A percentile compares a stretch with the other conserved stretches of the same genome.
Conservation (phyloP, 306 rosid genomes). For the Gastrolobium villosum region DNA sequence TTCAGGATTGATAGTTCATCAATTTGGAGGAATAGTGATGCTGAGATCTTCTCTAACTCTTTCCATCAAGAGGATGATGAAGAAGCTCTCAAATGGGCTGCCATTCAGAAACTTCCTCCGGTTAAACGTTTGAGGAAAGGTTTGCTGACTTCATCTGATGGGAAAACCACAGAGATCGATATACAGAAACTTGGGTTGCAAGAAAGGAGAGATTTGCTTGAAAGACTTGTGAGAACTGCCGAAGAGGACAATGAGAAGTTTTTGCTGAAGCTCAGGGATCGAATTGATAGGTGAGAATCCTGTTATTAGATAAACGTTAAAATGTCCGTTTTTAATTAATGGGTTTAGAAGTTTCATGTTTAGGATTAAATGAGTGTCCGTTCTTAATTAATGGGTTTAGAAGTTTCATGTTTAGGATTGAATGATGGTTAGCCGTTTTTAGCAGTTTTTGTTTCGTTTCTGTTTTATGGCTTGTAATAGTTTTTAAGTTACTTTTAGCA, state of each 20-base stretch:
- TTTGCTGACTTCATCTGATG: slow-evolving; percentile 55
- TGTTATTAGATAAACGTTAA: too few relatives aligned
- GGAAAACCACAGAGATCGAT: slow-evolving; percentile 71
- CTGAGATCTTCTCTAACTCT: slow-evolving; percentile 54
- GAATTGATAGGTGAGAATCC: slow-evolving; percentile 69
- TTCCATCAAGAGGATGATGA: slow-evolving; percentile 55
- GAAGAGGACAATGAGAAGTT: slow-evolving; percentile 89
- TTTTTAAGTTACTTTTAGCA: too few relatives aligned
- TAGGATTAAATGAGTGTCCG: too few relatives aligned
- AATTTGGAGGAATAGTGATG: slow-evolving; percentile 55
- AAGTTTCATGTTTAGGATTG: too few relatives aligned
- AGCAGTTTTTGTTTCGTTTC: too few relatives aligned
- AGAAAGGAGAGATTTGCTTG: slow-evolving; percentile 70
- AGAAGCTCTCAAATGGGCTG: slow-evolving; percentile 65
- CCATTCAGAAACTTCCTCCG: slow-evolving; percentile 59
- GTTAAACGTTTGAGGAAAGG: slow-evolving; percentile 59
- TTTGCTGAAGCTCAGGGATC: slow-evolving; percentile 73
- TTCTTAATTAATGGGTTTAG: too few relatives aligned
- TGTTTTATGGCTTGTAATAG: too few relatives aligned
- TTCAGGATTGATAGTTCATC: slow-evolving; percentile 57
- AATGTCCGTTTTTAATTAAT: too few relatives aligned
- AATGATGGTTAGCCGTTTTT: too few relatives aligned
- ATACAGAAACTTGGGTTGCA: slow-evolving; percentile 68
- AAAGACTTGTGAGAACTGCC: slow-evolving; percentile 71
- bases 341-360: too few relatives aligned